phyloP scores from a whole-genome alignment of 345 rosid genomes.

The Melaleuca alternifolia region DNA sequence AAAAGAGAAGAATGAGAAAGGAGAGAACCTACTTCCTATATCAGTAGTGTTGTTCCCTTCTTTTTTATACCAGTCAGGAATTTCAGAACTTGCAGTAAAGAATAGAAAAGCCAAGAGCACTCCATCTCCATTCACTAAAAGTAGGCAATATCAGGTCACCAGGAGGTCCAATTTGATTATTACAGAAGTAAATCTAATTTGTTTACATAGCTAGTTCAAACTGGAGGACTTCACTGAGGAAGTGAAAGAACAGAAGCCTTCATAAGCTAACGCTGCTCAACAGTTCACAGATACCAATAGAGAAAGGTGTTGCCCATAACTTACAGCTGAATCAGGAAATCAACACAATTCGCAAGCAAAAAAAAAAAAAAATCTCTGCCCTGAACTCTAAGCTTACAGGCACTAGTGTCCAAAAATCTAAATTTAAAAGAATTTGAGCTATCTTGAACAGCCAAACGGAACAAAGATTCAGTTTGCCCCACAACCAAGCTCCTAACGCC shows the following conservation, averaged over 20 bases:
- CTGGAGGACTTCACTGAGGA: not conserved
- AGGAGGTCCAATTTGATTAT: not conserved
- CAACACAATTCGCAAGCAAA: not conserved
- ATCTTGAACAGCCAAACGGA: not conserved
- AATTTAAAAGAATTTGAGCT: not conserved
- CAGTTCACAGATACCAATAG: not conserved
- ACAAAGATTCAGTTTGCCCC: not conserved
- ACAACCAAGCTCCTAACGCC: not conserved
- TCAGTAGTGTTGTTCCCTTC: not conserved
- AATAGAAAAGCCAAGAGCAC: not conserved
- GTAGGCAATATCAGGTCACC: not conserved
- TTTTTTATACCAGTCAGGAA: not conserved
- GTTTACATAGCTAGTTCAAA: not conserved
- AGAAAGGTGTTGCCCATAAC: not conserved
- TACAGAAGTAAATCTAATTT: not conserved
- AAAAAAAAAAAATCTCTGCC: not conserved
- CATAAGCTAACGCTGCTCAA: not conserved
- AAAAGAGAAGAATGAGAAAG: not conserved
- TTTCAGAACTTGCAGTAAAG: not conserved
- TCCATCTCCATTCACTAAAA: not conserved
- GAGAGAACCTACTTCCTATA: not conserved
- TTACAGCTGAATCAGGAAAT: not conserved
- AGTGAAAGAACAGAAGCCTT: not conserved
- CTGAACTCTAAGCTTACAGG: not conserved
- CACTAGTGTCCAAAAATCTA: not conserved